phyloP scores from a whole-genome alignment of 1,284 basidiomycete genomes.

The Trichosporon ovoides region DNA sequence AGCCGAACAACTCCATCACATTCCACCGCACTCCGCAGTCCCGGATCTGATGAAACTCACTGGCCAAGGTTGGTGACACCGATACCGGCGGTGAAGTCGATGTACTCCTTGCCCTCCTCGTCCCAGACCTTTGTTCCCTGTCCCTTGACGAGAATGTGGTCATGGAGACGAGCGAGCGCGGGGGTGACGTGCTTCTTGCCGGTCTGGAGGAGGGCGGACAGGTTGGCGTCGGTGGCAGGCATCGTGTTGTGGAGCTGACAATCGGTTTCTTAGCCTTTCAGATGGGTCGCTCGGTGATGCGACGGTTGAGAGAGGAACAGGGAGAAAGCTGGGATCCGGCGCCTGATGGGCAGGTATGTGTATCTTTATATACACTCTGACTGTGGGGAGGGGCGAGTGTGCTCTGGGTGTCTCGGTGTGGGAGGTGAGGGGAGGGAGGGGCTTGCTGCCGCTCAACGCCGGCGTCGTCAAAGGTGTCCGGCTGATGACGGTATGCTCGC shows the following conservation, averaged over 20 bases:
- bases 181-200: slow-evolving; percentile 32
- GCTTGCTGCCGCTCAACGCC: no score
- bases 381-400: no score
- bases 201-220: slow-evolving; percentile 22
- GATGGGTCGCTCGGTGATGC: no score
- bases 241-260: no score
- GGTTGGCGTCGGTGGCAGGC: slow-evolving; percentile 22
- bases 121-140: slow-evolving; percentile 64
- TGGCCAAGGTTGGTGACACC: slow-evolving; percentile 49
- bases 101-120: slow-evolving; percentile 61
- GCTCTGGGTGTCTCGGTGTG: no score
- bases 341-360: no score
- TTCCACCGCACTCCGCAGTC: background rate
- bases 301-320: no score
- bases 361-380: no score
- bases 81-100: slow-evolving; percentile 83
- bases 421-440: no score
- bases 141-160: slow-evolving; percentile 69
- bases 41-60: slow-evolving; percentile 9
- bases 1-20: background rate
- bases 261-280: no score
- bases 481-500: slow-evolving; percentile 6
- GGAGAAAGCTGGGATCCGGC: no score
- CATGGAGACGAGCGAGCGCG: slow-evolving; percentile 32
- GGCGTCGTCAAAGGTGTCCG: no score